Evolutionary conservation across 2,329 filamentous ascomycete species (phyloP).

Genomic region (Fusarium odoratissimum): DNA sequence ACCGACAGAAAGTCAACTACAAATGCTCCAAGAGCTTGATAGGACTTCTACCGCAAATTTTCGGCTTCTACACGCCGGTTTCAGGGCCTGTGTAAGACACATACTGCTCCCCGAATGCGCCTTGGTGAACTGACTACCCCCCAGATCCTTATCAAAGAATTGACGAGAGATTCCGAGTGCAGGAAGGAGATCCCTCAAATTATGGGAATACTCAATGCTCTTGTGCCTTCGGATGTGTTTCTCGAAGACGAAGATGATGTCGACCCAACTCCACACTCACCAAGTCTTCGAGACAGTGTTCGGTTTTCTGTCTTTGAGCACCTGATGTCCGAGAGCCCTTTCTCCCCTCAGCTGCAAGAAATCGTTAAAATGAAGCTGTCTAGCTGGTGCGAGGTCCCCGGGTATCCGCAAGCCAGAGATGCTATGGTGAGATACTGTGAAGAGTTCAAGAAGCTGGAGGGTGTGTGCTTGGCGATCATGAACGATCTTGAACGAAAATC

Average conservation of each 20-base stretch:
- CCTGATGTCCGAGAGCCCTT: conserved; percentile 44
- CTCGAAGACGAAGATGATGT: conserved; percentile 38
- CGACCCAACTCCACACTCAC: conserved; percentile 47
- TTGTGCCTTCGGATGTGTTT: conserved; percentile 48
- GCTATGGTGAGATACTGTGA: conserved; percentile 48
- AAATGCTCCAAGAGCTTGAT: conserved; percentile 48
- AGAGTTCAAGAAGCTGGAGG: conserved; percentile 51
- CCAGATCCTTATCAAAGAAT: conserved; percentile 46
- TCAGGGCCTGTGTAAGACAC: conserved; percentile 48
- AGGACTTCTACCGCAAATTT: conserved; percentile 46
- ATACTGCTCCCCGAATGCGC: background rate
- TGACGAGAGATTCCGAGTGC: conserved; percentile 19
- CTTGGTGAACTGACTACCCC: background rate
- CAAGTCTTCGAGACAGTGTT: conserved; percentile 50
- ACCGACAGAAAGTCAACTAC: conserved; percentile 18
- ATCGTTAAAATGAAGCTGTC: conserved; percentile 48
- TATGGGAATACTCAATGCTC: conserved; percentile 52
- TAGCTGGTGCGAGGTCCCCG: conserved; percentile 49
- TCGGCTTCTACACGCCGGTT: conserved; percentile 47
- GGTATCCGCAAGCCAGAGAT: conserved; percentile 46
- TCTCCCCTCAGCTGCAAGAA: conserved; percentile 34
- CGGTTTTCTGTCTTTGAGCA: conserved; percentile 52
- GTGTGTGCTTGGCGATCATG: conserved; percentile 45
- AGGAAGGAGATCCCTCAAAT: conserved; percentile 36
- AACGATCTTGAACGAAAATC: conserved; percentile 28